Base-by-base conservation (phyloP, 2,329 filamentous ascomycete species). In the Pseudofabraea citricarpa region DNA sequence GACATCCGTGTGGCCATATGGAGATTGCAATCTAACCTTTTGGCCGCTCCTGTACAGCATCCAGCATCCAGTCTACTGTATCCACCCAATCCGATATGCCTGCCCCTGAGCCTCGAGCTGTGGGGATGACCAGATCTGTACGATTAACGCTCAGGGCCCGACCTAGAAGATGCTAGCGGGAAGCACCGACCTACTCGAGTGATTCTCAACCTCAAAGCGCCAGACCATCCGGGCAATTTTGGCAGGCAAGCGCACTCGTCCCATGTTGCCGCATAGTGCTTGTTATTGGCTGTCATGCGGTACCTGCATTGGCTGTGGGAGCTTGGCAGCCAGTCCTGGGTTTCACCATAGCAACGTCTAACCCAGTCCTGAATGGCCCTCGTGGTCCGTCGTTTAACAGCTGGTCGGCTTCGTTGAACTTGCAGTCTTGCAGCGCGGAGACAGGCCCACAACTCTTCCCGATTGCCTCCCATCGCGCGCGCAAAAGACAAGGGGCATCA, bases 301-400 rank as follows among this genome's bases (percentile, higher is more conserved):
- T 46, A 46, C 44, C 44, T 46, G 44, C 44, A 43, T 45, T 45
- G 39, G 41, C 22, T 13, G 23, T 35, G 20, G 20, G 12, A 29
- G 18, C n/a, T 21, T 43, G 22, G 41, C 15, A 12, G 20, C 36
- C 9, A 29, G n/a, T 16, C 24, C 20, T 19, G 15, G 12, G 8
- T 41, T 22, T 24, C 10, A 32, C 26, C 39, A 22, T n/a, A n/a
- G 20, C 42, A 40, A 21, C 38, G n/a, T 12, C 42, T 18, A 10
- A n/a, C 15, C 23, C 35, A 20, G 20, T 16, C 23, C 36, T 18
- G 26, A 27, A 12, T 16, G 18, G n/a, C 20, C 33, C 37, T 18
- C 27, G 27, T 5, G 27, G 13, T 31, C 27, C 16, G 27, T n/a
- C 9, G 27, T 27, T 27, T 27, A 8, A 8, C 24, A 8, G 8